Evolutionary conservation across 2,329 filamentous ascomycete species (phyloP).

Genomic region (Botrytis hyacinthi): DNA sequence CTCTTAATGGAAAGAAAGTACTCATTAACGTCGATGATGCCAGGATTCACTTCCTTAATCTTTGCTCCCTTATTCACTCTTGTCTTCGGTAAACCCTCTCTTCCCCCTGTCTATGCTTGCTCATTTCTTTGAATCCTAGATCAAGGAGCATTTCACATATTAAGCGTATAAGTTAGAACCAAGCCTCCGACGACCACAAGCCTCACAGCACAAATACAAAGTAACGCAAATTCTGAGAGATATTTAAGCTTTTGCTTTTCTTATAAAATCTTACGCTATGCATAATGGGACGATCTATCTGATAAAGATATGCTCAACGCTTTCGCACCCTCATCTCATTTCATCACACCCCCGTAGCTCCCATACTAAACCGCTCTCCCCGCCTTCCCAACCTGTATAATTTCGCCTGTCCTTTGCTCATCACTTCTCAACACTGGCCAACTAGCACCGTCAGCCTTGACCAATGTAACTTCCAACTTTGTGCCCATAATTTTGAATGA

Average conservation of each 20-base stretch:
- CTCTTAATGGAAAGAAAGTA: too few relatives aligned
- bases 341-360: not conserved
- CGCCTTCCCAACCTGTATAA: conserved; percentile 84
- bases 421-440: conserved; percentile 69
- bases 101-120: not conserved
- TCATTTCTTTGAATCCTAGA: not conserved
- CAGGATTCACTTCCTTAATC: too few relatives aligned
- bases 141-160: not conserved
- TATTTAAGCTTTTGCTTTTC: not conserved
- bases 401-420: conserved; percentile 68
- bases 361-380: conserved; percentile 42
- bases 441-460: conserved; percentile 60
- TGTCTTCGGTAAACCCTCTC: not conserved
- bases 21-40: too few relatives aligned
- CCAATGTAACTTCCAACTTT: conserved; percentile 66
- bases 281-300: not conserved
- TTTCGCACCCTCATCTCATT: not conserved
- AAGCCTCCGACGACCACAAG: not conserved
- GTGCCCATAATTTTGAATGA: conserved; percentile 67
- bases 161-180: not conserved
- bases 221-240: not conserved
- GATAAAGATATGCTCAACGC: not conserved
- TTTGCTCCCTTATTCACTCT: too few relatives aligned
- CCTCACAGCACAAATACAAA: not conserved
- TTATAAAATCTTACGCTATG: not conserved